Conservation (phyloP, 1,139 yeast species). For the Magnusiomyces suaveolens region DNA sequence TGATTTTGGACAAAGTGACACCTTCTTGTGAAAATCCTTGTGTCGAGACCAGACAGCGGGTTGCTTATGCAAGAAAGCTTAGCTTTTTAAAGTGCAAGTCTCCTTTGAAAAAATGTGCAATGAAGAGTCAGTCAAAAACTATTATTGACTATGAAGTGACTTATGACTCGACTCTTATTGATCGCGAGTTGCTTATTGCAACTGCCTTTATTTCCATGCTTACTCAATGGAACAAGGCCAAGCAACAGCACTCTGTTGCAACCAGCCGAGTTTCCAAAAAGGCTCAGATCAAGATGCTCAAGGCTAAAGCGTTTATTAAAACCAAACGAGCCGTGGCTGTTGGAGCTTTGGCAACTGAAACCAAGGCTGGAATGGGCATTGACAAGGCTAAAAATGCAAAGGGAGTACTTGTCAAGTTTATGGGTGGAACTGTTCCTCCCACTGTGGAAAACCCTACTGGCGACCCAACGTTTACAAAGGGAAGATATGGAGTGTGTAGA, state of each 20-base stretch:
- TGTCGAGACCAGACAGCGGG: constrained; percentile 8
- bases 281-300: constrained; percentile 4
- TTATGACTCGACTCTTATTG: constrained; percentile 15
- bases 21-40: constrained; percentile 6
- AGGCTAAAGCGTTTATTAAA: constrained; percentile 3
- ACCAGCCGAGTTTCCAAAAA: constrained; percentile 1
- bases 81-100: constrained; percentile 2
- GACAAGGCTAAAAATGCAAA: background rate
- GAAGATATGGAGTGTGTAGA: background rate
- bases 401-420: background rate
- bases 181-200: constrained; percentile 16
- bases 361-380: constrained; percentile 1
- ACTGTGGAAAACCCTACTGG: constrained; percentile 2
- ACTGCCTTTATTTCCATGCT: constrained; percentile 19
- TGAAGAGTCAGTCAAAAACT: constrained; percentile 1
- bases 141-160: constrained; percentile 16
- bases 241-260: background rate
- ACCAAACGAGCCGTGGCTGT: constrained; percentile 4
- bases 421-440: constrained; percentile 4
- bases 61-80: constrained; percentile 11
- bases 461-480: background rate
- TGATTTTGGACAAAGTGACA: constrained; percentile 12
- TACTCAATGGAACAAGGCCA: constrained; percentile 16
- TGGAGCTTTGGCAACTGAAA: constrained; percentile 5
- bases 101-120: background rate